These are phyloP conservation scores for Trichaptum fuscoviolaceum DNA, from an alignment of 768 basidiomycete genomes.

Conservation along the genomic window DNA sequence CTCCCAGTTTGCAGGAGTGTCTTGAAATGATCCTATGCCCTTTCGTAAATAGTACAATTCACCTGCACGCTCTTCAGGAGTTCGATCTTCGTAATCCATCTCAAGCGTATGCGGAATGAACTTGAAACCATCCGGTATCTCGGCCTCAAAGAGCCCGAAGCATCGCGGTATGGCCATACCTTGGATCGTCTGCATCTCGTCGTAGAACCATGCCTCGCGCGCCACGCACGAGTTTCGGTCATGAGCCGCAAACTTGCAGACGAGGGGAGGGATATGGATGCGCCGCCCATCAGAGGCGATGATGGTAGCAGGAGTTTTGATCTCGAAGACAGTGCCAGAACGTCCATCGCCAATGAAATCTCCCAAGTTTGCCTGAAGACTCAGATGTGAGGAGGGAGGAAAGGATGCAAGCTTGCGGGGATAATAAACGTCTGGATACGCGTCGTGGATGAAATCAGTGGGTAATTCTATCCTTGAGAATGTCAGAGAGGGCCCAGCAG, in stretches of 20 bases:
- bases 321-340: neutral
- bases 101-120: neutral
- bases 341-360: neutral
- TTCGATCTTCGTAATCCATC: neutral
- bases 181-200: conserved; percentile 9
- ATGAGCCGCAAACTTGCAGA: neutral
- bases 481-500: neutral
- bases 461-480: neutral
- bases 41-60: neutral
- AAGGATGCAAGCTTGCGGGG: neutral
- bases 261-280: neutral
- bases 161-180: conserved; percentile 9
- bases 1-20: neutral
- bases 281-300: neutral
- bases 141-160: conserved; percentile 7
- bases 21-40: neutral
- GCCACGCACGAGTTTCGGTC: neutral
- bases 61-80: neutral
- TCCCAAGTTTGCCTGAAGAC: neutral
- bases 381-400: neutral
- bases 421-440: neutral
- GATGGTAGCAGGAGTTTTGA: neutral
- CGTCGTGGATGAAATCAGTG: neutral
- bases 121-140: neutral
- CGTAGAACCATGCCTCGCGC: conserved; percentile 12